Evolutionary conservation across 2,329 filamentous ascomycete species (phyloP).

Genomic region (Xylariaceae sp.): DNA sequence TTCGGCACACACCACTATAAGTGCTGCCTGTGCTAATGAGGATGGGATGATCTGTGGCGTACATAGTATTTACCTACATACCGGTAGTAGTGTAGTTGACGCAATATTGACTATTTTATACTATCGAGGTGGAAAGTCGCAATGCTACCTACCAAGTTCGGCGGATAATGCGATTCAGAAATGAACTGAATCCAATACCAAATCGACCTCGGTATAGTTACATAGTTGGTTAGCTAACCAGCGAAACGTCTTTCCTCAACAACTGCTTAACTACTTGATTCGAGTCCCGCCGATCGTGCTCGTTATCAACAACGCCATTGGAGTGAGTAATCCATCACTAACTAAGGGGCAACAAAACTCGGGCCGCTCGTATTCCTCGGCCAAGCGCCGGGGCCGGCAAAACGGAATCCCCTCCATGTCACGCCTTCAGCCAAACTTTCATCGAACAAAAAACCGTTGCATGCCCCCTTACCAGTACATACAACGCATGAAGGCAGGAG

Average conservation of each 20-base stretch:
- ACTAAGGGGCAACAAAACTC: conserved; percentile 1
- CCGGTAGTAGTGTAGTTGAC: no score
- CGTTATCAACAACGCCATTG: conserved; percentile 2
- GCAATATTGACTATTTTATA: no score
- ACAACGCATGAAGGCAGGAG: not conserved
- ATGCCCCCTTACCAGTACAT: not conserved
- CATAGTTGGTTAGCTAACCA: no score
- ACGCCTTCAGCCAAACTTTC: conserved; percentile 3
- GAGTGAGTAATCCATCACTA: no score
- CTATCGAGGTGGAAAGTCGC: no score
- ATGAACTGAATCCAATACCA: no score
- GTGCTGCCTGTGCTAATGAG: not conserved
- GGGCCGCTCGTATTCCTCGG: not conserved
- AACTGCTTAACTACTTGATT: conserved; percentile 3
- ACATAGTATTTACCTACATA: no score
- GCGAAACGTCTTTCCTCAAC: not conserved
- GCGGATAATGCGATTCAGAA: no score
- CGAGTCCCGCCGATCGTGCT: conserved; percentile 6
- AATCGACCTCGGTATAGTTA: no score
- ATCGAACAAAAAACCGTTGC: conserved; percentile 1
- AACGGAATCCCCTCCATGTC: not conserved
- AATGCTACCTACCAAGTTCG: no score
- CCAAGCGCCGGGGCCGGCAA: no score
- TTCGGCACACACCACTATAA: not conserved
- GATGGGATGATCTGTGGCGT: no score